A percentile compares a stretch with the other conserved stretches of the same genome.
Conservation (phyloP, 345 rosid species). For the Odontarrhena argentea region DNA sequence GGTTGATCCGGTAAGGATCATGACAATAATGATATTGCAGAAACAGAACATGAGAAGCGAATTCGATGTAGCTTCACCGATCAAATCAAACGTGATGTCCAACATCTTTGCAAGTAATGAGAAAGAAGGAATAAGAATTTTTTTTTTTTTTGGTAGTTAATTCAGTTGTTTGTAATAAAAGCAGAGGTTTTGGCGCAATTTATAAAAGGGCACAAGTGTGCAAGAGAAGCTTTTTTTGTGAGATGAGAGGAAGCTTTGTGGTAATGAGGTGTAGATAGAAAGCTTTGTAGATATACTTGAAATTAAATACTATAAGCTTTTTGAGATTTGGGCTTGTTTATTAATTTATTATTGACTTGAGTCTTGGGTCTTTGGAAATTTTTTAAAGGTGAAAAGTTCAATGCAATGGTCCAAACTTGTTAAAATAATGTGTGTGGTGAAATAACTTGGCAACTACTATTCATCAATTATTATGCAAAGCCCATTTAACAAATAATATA, state of each 20-base stretch:
- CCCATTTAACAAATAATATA: no score
- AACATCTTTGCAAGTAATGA: constrained; percentile 29
- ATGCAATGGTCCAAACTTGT: constrained; percentile 20
- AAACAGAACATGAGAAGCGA: constrained; percentile 45
- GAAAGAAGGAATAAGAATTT: not conserved
- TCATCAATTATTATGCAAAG: no score
- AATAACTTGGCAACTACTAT: no score
- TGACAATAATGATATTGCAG: constrained; percentile 39
- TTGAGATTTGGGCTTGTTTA: constrained; percentile 16
- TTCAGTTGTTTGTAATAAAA: constrained; percentile 16
- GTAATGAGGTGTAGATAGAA: constrained; percentile 35
- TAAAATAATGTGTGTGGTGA: not conserved
- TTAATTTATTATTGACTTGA: constrained; percentile 3
- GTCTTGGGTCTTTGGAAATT: constrained; percentile 10
- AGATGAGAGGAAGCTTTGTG: constrained; percentile 16
- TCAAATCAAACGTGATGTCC: constrained; percentile 34
- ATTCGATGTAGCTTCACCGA: constrained; percentile 37
- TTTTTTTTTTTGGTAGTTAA: constrained; percentile 12
- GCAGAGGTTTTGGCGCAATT: constrained; percentile 19
- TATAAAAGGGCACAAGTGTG: constrained; percentile 26
- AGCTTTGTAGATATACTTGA: constrained; percentile 19
- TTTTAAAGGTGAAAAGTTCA: not conserved
- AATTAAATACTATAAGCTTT: not conserved
- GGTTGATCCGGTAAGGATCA: constrained; percentile 35
- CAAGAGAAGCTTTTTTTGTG: constrained; percentile 22